Evolutionary conservation across 2,329 filamentous ascomycete genomes (phyloP), one percentile per base, ranked within the genome.

Genomic region (Dactylellina sp.): DNA sequence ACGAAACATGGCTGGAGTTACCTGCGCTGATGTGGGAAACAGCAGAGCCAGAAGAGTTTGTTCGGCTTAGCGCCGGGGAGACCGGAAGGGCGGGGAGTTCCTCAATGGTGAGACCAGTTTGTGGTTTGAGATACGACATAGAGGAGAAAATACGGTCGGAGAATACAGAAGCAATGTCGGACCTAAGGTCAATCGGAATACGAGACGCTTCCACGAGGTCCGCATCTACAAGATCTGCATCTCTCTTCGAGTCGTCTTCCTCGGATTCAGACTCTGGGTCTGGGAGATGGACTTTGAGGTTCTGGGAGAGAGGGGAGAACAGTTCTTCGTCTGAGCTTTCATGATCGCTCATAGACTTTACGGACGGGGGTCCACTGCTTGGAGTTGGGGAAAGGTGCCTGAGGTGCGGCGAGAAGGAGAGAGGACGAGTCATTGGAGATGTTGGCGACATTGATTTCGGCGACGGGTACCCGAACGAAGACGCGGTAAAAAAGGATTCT

Each of bases 301-400:
- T 66, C 18, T 74, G 70, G 9, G 55, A 18, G 7, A 65, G 50
- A 40, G 70, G 40, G 5, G 70, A 55, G 11, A 74, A 25, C 9
- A 75, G 24, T 25, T 75, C 71, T 11, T 68, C 64, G 42, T 75
- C 71, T 6, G 63, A 70, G 22, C 71, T 75, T 60, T 75, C 71
- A 9, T 42, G 37, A 14, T 75, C 71, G 18, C 71, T 75, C 57
- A 70, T 63, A 14, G 71, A 75, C 24, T 39, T 75, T 5, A 55
- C 63, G 47, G 71, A 70, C 7, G 71, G 62, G 20, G 62, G 56
- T 11, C 63, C 63, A 18, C 71, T 75, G 46, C 71, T 75, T 12
- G 71, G 71, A 20, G 71, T 49, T 16, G 71, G 71, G 2, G 71
- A 75, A 24, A 75, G 64, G 25, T 74, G 70, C n/a, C 70, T 39